Evolutionary conservation across 768 basidiomycete genomes (phyloP), one percentile per base, ranked within the genome.

Genomic region (Psilocybe tampanensis): DNA sequence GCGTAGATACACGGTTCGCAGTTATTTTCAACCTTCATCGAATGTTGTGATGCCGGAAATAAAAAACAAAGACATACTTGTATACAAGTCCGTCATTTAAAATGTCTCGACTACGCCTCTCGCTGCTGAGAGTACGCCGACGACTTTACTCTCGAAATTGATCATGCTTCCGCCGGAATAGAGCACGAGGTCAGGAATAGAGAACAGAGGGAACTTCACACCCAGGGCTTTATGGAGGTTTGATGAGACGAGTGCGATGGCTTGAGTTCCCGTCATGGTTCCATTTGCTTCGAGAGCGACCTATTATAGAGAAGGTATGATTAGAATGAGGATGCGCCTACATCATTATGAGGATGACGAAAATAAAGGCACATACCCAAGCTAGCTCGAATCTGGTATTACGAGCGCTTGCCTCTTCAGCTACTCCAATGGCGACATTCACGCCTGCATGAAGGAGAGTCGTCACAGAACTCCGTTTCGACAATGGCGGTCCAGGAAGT

Each of bases 401-500:
- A 23, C 86, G 81, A 2, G 86, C 87, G 44, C 78, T 75, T 78
- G 82, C 88, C 29, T 82, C 82, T 57, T 87, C 82, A 5, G 72
- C 67, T 13, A 84, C 76, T 1, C 86, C 88, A 18, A 90, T 65
- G 0, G 77, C 88, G 8, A 89, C 82, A 18, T 83, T 83, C 2
- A 95, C 85, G 6, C 84, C 83, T 24, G 85, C 77, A 4, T 76
- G 68, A 12, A 88, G 70, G 29, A 94, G 75, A 1, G 71, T 76
- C 6, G 77, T 76, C 8, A 89, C 70, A 0, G 84, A 72, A 0
- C 81, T 86, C 5, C 87, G 75, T 18, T 76, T 70, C 5, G 86
- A 79, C 18, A 87, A 66, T 0, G 93, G 93, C 1, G 86, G 86
- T 1, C 93, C 92, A 22, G 89, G 83, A 39, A 85, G 69, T 67